phyloP scores from a whole-genome alignment of 768 basidiomycete species.

The Artomyces pyxidatus region DNA sequence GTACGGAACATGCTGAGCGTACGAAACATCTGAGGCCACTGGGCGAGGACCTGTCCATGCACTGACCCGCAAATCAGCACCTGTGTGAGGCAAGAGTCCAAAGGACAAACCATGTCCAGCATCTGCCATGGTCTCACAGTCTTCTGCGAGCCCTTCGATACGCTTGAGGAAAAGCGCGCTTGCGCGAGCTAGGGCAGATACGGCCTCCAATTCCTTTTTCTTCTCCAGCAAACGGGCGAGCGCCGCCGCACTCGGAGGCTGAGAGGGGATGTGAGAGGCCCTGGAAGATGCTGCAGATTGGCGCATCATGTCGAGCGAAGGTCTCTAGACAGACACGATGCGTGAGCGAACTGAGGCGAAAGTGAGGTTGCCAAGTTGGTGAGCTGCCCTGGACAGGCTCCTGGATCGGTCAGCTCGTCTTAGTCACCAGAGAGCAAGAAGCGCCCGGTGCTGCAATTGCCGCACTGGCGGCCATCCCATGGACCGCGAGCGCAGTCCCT shows the following conservation, averaged over 20 bases:
- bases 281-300: conserved; percentile 47
- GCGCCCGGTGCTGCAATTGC: too few species aligned
- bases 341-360: too few species aligned
- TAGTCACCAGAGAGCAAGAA: too few species aligned
- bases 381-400: too few species aligned
- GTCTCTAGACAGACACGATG: not conserved
- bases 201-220: conserved; percentile 75
- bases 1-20: conserved; percentile 62
- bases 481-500: not conserved
- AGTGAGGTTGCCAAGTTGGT: not conserved
- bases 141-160: conserved; percentile 59
- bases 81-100: not conserved
- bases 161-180: conserved; percentile 57
- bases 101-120: conserved; percentile 54
- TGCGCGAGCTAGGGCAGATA: conserved; percentile 60
- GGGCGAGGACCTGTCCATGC: conserved; percentile 68
- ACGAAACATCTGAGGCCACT: conserved; percentile 81
- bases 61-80: conserved; percentile 29
- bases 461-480: too few species aligned
- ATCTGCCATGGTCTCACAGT: conserved; percentile 71
- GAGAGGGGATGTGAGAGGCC: conserved; percentile 36
- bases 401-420: too few species aligned
- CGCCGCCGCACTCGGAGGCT: conserved; percentile 39
- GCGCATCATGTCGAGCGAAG: conserved; percentile 33
- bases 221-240: conserved; percentile 58